These are phyloP conservation scores for Citrus reticulata DNA, from an alignment of 345 rosid species.

Conservation along the genomic window DNA sequence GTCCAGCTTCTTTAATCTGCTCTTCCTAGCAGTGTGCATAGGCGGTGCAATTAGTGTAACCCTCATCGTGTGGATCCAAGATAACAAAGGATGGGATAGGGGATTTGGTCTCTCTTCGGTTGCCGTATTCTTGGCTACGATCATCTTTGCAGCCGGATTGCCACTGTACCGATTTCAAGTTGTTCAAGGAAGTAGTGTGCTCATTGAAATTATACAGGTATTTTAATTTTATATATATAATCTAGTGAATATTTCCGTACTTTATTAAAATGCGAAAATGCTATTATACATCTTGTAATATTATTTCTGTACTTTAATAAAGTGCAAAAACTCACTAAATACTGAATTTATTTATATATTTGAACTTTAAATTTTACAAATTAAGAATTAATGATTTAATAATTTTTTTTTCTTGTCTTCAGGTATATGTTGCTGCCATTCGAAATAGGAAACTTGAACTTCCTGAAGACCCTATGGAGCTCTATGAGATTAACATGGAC, in stretches of 20 bases:
- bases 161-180: conserved; percentile 42
- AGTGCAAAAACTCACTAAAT: no score
- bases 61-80: conserved; percentile 51
- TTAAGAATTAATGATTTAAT: neutral
- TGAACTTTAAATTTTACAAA: neutral
- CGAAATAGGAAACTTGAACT: conserved; percentile 46
- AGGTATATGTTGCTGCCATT: conserved; percentile 52
- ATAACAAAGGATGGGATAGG: conserved; percentile 57
- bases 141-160: conserved; percentile 33
- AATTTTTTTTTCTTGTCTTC: neutral
- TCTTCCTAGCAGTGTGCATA: conserved; percentile 31
- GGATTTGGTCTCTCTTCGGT: conserved; percentile 35
- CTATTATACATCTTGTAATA: no score
- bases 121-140: conserved; percentile 31
- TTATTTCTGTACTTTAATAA: no score
- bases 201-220: conserved; percentile 48
- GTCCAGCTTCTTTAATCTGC: conserved; percentile 56
- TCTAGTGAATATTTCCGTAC: no score
- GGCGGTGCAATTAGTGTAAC: conserved; percentile 48
- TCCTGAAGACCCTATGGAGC: conserved; percentile 41
- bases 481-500: conserved; percentile 41
- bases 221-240: no score
- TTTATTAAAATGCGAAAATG: no score
- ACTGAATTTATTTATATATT: no score
- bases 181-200: conserved; percentile 33